Conservation (phyloP, 2,329 filamentous ascomycete genomes). For the Ophiosphaerella korrae region DNA sequence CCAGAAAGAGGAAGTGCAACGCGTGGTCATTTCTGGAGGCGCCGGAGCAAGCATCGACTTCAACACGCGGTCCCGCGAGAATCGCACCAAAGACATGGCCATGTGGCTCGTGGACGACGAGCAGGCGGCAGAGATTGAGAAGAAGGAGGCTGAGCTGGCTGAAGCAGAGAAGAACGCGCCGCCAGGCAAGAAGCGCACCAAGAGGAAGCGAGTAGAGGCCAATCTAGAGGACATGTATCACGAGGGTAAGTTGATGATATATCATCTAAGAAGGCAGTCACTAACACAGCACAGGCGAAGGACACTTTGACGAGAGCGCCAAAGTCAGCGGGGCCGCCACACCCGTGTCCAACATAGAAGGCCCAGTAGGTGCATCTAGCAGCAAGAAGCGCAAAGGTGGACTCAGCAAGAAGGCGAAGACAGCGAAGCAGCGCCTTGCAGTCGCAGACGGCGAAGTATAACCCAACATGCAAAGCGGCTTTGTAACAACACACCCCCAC, state of each 20-base stretch:
- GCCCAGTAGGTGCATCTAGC: conserved; percentile 27
- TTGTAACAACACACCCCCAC: conserved; percentile 14
- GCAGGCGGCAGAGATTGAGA: conserved; percentile 90
- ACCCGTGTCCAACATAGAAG: conserved; percentile 62
- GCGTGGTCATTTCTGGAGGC: conserved; percentile 92
- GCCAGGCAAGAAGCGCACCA: conserved; percentile 60
- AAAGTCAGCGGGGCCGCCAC: conserved; percentile 88
- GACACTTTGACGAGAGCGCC: conserved; percentile 88
- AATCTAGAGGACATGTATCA: conserved; percentile 97
- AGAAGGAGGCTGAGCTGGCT: conserved; percentile 84
- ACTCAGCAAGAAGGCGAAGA: conserved; percentile 58
- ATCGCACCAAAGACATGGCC: conserved; percentile 95
- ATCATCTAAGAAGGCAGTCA: neutral
- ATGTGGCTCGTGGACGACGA: conserved; percentile 99
- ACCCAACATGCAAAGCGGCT: neutral
- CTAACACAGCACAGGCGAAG: conserved; percentile 72
- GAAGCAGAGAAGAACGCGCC: conserved; percentile 62
- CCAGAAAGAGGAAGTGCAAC: conserved; percentile 98
- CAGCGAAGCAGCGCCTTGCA: conserved; percentile 55
- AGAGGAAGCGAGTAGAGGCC: conserved; percentile 64
- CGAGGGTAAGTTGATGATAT: conserved; percentile 73
- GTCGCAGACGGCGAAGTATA: conserved; percentile 53
- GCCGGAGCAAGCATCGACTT: conserved; percentile 87
- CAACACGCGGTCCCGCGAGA: conserved; percentile 88
- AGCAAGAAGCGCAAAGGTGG: conserved; percentile 62